Base-by-base conservation (phyloP, 208 protist genomes). In the Crithidia thermophila region DNA sequence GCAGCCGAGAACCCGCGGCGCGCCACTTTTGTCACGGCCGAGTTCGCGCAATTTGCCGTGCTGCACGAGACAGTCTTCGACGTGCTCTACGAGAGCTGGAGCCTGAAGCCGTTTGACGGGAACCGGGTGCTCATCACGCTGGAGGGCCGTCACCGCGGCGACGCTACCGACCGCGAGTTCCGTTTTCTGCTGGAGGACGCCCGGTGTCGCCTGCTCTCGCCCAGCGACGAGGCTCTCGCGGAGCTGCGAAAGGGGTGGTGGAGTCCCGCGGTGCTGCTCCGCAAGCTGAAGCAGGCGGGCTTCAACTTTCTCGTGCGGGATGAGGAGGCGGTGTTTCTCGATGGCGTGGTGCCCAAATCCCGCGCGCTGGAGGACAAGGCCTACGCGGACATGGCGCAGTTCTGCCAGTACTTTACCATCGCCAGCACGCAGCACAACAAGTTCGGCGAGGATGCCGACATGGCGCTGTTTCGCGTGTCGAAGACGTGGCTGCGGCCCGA, bases 61-160 rank as follows among this genome's bases (percentile, higher is more conserved):
- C 82, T 97, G 16, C 93, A 97, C 59, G 91, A 96, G 61, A 95
- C 88, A 37, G 88, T 84, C 27, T 96, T 90, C 75, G 93, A 97
- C 66, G 84, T 88, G n/a, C 80, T 88, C n/a, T 97, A 88, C 64
- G 91, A 96, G 59, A 67, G 72, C 30, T 97, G 90, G 91, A 78
- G 75, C 40, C 36, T 97, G 21, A 77, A 88, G 40, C 91, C 93
- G 2, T 46, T 94, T 18, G 80, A 79, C 49, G 77, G 73, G 52
- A 85, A 91, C 59, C 69, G 82, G 34, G 82, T 95, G 4, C 47
- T 97, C 33, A 79, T 95, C 51, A 75, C 83, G 1, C 59, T 97
- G 20, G 90, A 95, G 56, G 85, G 91, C 13, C 74, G 84, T 27
- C 84, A 81, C 42, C 82, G 93, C 18, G 81, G 83, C 39, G 93